Evolutionary conservation across 2,329 filamentous ascomycete species (phyloP).

Genomic region (Neopestalotiopsis clavispora): DNA sequence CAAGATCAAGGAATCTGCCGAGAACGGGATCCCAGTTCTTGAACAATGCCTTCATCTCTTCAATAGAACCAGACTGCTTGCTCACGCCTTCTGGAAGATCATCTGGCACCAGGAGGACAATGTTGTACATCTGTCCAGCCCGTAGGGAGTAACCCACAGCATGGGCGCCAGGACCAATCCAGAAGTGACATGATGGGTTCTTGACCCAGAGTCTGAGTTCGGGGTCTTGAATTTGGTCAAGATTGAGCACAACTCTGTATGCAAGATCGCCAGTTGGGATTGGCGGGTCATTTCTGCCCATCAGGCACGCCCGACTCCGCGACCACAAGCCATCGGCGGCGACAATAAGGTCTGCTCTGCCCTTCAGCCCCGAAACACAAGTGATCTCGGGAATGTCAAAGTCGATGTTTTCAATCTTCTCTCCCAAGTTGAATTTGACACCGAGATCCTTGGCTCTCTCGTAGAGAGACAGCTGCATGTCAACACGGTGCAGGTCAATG

Average conservation of each 20-base stretch:
- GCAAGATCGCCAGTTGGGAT: constrained; percentile 68
- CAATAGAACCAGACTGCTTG: constrained; percentile 55
- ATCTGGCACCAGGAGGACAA: constrained; percentile 70
- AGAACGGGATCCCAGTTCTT: constrained; percentile 67
- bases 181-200: constrained; percentile 60
- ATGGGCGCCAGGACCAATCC: constrained; percentile 67
- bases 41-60: constrained; percentile 67
- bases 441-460: constrained; percentile 57
- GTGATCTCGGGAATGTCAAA: constrained; percentile 49
- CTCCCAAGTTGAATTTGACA: constrained; percentile 53
- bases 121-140: constrained; percentile 64
- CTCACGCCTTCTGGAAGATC: constrained; percentile 60
- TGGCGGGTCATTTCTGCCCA: constrained; percentile 51
- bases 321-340: constrained; percentile 71
- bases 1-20: constrained; percentile 47
- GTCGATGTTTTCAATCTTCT: constrained; percentile 51
- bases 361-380: constrained; percentile 41
- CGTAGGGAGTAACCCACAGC: constrained; percentile 67
- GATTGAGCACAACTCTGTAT: constrained; percentile 63
- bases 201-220: constrained; percentile 57
- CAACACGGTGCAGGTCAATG: constrained; percentile 64
- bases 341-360: constrained; percentile 60
- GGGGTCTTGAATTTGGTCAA: constrained; percentile 56
- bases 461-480: constrained; percentile 60
- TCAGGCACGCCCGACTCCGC: constrained; percentile 53